Evolutionary conservation across 768 basidiomycete species (phyloP).

Genomic region (Naganishia vaughanmartiniae): DNA sequence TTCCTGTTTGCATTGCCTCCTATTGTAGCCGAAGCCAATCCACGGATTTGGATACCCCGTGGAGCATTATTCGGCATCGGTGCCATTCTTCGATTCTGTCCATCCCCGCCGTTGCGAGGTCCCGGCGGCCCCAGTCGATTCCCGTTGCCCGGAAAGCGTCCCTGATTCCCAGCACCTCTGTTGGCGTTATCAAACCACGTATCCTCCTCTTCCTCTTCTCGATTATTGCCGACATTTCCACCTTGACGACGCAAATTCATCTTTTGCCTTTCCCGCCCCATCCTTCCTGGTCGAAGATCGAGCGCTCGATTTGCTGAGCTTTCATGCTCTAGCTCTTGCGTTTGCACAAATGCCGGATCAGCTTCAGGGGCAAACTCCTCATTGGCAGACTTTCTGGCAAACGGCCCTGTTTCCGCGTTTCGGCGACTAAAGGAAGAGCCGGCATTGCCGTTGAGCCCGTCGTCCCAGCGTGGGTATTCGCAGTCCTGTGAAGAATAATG

Average conservation of each 20-base stretch:
- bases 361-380: background rate
- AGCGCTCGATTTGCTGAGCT: background rate
- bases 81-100: background rate
- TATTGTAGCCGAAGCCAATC: background rate
- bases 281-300: conserved; percentile 13
- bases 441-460: background rate
- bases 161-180: background rate
- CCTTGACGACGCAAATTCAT: conserved; percentile 9
- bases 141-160: background rate
- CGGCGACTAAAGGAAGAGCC: background rate
- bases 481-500: background rate
- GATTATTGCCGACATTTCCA: background rate
- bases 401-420: background rate
- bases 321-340: conserved; percentile 5
- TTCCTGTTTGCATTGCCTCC: background rate
- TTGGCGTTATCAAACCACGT: conserved; percentile 9
- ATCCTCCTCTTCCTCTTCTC: conserved; percentile 14
- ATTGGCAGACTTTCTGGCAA: background rate
- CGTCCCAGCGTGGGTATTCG: conserved; percentile 1
- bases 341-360: conserved; percentile 13
- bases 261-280: conserved; percentile 17
- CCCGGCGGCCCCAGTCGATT: conserved; percentile 1
- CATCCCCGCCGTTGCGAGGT: background rate
- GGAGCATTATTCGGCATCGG: background rate
- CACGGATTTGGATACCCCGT: conserved; percentile 13